Conservation (phyloP, 2,329 filamentous ascomycete species). For the Escovopsis sp. region DNA sequence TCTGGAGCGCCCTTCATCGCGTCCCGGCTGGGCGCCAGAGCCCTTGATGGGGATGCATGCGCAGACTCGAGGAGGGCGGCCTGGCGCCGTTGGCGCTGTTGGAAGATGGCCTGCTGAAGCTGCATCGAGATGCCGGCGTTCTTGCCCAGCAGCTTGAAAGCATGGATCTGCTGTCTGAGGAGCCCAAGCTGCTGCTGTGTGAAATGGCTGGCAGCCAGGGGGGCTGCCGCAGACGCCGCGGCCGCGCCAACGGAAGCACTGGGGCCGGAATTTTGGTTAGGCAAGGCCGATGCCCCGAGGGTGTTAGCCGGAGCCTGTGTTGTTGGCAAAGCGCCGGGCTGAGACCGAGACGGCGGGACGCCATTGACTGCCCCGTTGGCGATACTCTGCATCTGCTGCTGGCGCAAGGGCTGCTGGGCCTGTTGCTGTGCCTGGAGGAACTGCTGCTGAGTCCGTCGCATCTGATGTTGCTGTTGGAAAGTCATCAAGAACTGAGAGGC, state of each 20-base stretch:
- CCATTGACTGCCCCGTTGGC: slow-evolving; percentile 39
- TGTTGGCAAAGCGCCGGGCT: slow-evolving; percentile 23
- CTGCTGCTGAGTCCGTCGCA: slow-evolving; percentile 32
- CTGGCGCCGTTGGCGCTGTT: slow-evolving; percentile 50
- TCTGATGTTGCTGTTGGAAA: slow-evolving; percentile 51
- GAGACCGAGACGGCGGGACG: slow-evolving; percentile 36
- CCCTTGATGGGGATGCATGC: slow-evolving; percentile 19
- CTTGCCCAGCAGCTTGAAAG: slow-evolving; percentile 80
- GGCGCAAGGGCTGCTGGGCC: slow-evolving; percentile 32
- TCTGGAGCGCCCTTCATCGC: slow-evolving; percentile 20
- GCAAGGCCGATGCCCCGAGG: too few species aligned
- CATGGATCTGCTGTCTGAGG: slow-evolving; percentile 72
- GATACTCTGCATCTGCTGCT: slow-evolving; percentile 11
- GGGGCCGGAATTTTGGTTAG: slow-evolving; percentile 15
- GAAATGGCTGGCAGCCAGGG: slow-evolving; percentile 41
- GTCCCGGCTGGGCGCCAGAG: slow-evolving; percentile 17
- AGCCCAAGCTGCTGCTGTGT: slow-evolving; percentile 63
- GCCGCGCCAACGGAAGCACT: slow-evolving; percentile 23
- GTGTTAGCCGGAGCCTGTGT: slow-evolving; percentile 11
- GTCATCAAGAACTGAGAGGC: slow-evolving; percentile 58
- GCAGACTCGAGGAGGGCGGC: slow-evolving; percentile 35
- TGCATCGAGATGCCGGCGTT: slow-evolving; percentile 66
- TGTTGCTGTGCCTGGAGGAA: slow-evolving; percentile 23
- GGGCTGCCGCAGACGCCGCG: slow-evolving; percentile 21
- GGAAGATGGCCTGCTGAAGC: slow-evolving; percentile 72